Percentiles rank a stretch among this genome's conserved stretches.
Evolutionary conservation across 208 protist genomes (phyloP).

Genomic region (Leishmania major): DNA sequence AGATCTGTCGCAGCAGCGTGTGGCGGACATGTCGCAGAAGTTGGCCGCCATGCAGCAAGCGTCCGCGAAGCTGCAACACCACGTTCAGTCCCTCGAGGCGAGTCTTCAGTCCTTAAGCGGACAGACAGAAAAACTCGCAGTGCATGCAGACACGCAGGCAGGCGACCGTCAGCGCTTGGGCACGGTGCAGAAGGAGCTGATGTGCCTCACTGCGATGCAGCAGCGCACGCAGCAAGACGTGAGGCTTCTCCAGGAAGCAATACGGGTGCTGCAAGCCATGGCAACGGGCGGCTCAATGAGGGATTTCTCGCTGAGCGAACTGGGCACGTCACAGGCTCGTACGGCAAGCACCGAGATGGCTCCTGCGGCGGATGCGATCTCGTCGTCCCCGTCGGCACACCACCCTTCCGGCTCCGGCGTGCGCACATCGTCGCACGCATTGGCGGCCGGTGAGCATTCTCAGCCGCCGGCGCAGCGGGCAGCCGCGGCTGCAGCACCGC

Average conservation of each 20-base stretch:
- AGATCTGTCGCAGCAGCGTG: constrained; percentile 6
- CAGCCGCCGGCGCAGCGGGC: background rate
- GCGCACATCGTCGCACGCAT: background rate
- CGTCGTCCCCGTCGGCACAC: constrained; percentile 30
- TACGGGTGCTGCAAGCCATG: constrained; percentile 11
- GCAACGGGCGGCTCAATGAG: background rate
- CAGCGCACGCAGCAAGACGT: constrained; percentile 26
- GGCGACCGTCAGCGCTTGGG: constrained; percentile 16
- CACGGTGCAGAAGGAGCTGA: constrained; percentile 27
- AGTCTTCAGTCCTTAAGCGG: constrained; percentile 14
- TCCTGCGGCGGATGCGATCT: constrained; percentile 9
- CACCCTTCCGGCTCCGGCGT: background rate
- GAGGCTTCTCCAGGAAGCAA: constrained; percentile 17
- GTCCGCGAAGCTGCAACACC: constrained; percentile 4
- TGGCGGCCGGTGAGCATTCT: background rate
- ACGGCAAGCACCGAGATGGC: constrained; percentile 40
- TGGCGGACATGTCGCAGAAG: constrained; percentile 11
- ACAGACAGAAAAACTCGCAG: constrained; percentile 15
- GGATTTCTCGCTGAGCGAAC: constrained; percentile 14
- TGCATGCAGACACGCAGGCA: constrained; percentile 13
- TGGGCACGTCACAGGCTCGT: constrained; percentile 17
- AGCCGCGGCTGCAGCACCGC: background rate
- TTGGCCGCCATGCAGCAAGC: constrained; percentile 11
- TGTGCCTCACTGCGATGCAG: constrained; percentile 15
- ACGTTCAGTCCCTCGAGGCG: constrained; percentile 16